These are phyloP conservation scores for Plasmodium billcollinsi DNA, from an alignment of 169 alveolate genomes.

Conservation along the genomic window DNA sequence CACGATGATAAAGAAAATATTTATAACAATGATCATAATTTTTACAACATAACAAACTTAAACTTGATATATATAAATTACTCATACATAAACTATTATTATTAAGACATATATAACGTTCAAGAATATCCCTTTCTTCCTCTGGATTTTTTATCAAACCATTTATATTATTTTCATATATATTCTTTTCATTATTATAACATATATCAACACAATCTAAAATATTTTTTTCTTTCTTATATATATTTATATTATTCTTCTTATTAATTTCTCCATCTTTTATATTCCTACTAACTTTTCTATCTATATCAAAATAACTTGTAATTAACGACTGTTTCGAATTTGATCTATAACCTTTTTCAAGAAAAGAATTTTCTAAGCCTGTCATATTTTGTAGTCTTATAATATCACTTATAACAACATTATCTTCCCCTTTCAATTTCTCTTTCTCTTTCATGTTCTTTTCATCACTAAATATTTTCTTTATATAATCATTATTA, in stretches of 20 bases:
- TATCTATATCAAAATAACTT: not conserved
- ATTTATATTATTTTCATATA: not conserved
- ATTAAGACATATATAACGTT: conserved; percentile 1
- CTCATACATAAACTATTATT: not conserved
- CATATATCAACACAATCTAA: not conserved
- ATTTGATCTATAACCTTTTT: too few relatives aligned
- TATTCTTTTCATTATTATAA: not conserved
- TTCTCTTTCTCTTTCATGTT: not conserved
- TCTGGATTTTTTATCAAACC: too few relatives aligned
- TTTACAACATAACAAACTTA: conserved; percentile 33
- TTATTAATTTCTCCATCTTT: not conserved
- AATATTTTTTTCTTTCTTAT: not conserved
- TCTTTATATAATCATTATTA: not conserved
- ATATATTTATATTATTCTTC: not conserved
- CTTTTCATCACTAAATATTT: not conserved
- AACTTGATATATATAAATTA: conserved; percentile 18
- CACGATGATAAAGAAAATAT: conserved; percentile 20
- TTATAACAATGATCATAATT: conserved; percentile 43
- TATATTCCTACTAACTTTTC: not conserved
- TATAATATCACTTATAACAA: too few relatives aligned
- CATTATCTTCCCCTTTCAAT: not conserved
- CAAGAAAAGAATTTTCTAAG: too few relatives aligned
- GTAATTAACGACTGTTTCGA: too few relatives aligned
- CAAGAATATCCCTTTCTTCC: conserved; percentile 4
- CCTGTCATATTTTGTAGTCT: too few relatives aligned